Percentiles rank a stretch among this genome's conserved stretches.
Conservation (phyloP, 768 basidiomycete genomes). For the Phlebiopsis flavidoalba region DNA sequence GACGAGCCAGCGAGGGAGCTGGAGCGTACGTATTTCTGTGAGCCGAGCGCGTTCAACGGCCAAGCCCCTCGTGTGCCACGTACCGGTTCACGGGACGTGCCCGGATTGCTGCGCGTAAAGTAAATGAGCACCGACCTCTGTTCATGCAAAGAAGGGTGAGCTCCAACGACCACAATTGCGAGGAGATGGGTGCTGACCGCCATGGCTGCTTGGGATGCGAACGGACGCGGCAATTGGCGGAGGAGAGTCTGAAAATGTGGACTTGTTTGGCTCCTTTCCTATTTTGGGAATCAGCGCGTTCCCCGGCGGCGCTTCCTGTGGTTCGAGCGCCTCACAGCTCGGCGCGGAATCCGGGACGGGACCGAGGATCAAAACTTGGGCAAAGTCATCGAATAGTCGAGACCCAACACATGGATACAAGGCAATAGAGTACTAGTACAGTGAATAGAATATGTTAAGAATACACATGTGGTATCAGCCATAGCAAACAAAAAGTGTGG, state of each 20-base stretch:
- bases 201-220: slow-evolving; percentile 17
- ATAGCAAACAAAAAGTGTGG: not conserved
- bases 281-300: not conserved
- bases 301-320: not conserved
- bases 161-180: not conserved
- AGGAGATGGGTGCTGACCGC: slow-evolving; percentile 17
- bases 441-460: slow-evolving; percentile 3
- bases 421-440: slow-evolving; percentile 2
- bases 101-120: slow-evolving; percentile 20
- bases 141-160: not conserved
- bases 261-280: slow-evolving; percentile 1
- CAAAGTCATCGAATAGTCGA: not conserved
- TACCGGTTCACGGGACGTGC: slow-evolving; percentile 21
- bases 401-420: slow-evolving; percentile 3
- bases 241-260: slow-evolving; percentile 7
- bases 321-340: not conserved
- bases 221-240: slow-evolving; percentile 9
- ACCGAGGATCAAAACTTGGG: not conserved
- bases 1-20: slow-evolving; percentile 20
- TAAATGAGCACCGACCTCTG: slow-evolving; percentile 24
- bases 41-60: not conserved
- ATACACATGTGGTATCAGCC: slow-evolving; percentile 5
- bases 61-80: slow-evolving; percentile 4
- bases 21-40: not conserved
- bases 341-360: not conserved